These are phyloP conservation scores for Trichosanthes truncata DNA, from an alignment of 306 rosid species.

Conservation along the genomic window DNA sequence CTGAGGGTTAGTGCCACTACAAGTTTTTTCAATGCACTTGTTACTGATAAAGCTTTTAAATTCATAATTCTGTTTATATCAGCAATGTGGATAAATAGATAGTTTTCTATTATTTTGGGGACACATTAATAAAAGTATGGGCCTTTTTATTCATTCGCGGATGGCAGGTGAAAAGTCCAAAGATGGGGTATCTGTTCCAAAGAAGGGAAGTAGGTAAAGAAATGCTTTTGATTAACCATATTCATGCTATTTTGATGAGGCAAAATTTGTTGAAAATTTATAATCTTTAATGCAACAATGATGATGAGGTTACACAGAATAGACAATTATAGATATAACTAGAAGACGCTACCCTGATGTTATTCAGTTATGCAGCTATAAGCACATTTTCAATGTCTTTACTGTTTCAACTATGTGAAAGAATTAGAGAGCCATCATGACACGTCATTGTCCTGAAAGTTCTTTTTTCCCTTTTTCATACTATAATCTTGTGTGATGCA, in stretches of 20 bases:
- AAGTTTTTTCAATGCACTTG: conserved; percentile 15
- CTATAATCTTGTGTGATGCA: background rate
- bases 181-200: conserved; percentile 99
- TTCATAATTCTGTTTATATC: conserved; percentile 22
- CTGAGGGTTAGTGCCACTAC: conserved; percentile 55
- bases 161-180: conserved; percentile 99
- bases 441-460: background rate
- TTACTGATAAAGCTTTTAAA: conserved; percentile 17
- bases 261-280: conserved; percentile 33
- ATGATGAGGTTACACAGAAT: conserved; percentile 26
- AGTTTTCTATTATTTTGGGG: conserved; percentile 54
- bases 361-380: background rate
- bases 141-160: conserved; percentile 98
- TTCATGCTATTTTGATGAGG: conserved; percentile 55
- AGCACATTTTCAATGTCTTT: background rate
- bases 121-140: conserved; percentile 92
- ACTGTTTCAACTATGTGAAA: background rate
- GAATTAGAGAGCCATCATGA: background rate
- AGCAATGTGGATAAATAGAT: conserved; percentile 45
- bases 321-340: background rate
- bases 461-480: background rate
- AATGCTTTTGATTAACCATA: conserved; percentile 87
- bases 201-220: conserved; percentile 99
- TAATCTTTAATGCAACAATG: conserved; percentile 20
- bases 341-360: background rate